Evolutionary conservation across 1,284 basidiomycete species (phyloP).

Genomic region (Mycosarcoma maydis): DNA sequence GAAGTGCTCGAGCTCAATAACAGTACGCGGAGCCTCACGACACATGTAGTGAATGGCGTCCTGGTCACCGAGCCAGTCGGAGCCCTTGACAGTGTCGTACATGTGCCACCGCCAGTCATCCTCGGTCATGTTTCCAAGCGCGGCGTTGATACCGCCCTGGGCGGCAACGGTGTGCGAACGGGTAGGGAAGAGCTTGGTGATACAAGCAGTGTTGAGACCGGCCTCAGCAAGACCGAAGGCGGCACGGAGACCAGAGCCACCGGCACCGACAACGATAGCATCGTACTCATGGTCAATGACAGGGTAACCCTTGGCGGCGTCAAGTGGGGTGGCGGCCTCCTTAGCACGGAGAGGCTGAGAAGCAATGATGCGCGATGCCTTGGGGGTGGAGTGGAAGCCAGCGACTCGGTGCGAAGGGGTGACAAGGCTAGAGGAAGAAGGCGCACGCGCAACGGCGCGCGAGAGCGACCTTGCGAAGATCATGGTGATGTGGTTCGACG

Average conservation of each 20-base stretch:
- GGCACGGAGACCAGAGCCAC: slow-evolving; percentile 96
- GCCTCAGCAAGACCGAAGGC: slow-evolving; percentile 99
- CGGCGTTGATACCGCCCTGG: slow-evolving; percentile 99
- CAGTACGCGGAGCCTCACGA: slow-evolving; percentile 90
- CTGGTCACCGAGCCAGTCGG: slow-evolving; percentile 99
- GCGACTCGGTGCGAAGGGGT: slow-evolving; percentile 41
- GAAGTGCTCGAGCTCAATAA: slow-evolving; percentile 96
- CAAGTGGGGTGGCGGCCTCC: slow-evolving; percentile 73
- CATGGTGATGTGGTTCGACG: slow-evolving; percentile 27
- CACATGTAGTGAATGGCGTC: slow-evolving; percentile 99
- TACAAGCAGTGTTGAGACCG: slow-evolving; percentile 91
- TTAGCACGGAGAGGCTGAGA: slow-evolving; percentile 83
- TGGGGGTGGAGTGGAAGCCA: slow-evolving; percentile 58
- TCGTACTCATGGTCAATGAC: slow-evolving; percentile 85
- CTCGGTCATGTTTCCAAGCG: slow-evolving; percentile 81
- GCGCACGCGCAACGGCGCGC: slow-evolving; percentile 51
- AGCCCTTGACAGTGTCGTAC: slow-evolving; percentile 99
- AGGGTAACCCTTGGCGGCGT: slow-evolving; percentile 76
- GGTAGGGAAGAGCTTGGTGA: slow-evolving; percentile 99
- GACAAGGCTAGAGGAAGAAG: slow-evolving; percentile 42
- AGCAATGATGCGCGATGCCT: slow-evolving; percentile 73
- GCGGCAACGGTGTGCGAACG: slow-evolving; percentile 98
- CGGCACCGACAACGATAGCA: slow-evolving; percentile 74
- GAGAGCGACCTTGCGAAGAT: slow-evolving; percentile 48
- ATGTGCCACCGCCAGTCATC: slow-evolving; percentile 99